Evolutionary conservation across 495 filamentous ascomycete genomes (phyloP).

Genomic region (Penicillium manginii): DNA sequence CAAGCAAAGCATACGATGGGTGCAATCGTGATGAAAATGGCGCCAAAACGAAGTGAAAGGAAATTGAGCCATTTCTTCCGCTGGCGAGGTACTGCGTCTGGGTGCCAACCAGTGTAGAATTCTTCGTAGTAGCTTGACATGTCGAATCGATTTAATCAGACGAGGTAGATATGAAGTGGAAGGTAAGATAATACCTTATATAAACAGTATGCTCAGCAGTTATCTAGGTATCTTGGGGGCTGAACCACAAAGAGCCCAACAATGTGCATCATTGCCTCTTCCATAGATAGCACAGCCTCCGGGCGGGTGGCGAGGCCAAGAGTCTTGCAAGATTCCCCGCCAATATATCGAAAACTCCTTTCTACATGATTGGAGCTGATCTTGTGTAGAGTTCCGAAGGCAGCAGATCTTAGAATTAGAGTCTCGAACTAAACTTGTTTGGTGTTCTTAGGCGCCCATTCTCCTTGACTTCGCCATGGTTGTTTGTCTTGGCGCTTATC

Average conservation of each 20-base stretch:
- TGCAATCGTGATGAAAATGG: constrained; percentile 11
- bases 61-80: constrained; percentile 24
- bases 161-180: neutral
- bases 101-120: constrained; percentile 7
- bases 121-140: constrained; percentile 7
- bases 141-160: neutral
- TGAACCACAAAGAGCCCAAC: neutral
- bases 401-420: neutral
- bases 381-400: neutral
- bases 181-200: constrained; percentile 3
- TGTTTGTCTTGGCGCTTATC: neutral
- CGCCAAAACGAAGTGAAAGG: constrained; percentile 19
- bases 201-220: neutral
- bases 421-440: neutral
- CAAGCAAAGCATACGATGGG: constrained; percentile 23
- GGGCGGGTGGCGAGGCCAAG: constrained; percentile 20
- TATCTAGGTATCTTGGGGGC: neutral
- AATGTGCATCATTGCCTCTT: constrained; percentile 16
- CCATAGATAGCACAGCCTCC: constrained; percentile 17
- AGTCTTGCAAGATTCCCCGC: constrained; percentile 4
- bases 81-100: constrained; percentile 20
- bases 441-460: neutral
- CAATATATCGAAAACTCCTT: neutral
- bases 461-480: constrained; percentile 4
- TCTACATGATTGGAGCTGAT: neutral